Conservation (phyloP, 768 basidiomycete species). For the Pulveroboletus sp. region DNA sequence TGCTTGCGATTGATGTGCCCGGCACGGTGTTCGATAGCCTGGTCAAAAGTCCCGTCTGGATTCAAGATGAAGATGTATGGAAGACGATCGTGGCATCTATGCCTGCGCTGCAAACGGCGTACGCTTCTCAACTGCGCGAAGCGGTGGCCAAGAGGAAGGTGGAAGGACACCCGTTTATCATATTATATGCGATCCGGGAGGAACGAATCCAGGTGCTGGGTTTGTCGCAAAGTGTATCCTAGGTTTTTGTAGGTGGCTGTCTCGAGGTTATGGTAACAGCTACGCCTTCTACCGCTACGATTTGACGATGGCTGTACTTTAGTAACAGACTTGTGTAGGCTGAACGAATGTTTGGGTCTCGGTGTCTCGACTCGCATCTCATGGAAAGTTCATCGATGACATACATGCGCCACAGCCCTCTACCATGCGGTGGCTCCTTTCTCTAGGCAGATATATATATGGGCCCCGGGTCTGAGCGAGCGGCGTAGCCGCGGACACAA, state of each 20-base stretch:
- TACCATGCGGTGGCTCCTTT: no score
- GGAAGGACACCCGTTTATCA: slow-evolving; percentile 60
- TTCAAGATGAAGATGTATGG: slow-evolving; percentile 76
- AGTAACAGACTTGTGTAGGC: no score
- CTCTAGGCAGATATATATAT: no score
- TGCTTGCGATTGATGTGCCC: slow-evolving; percentile 71
- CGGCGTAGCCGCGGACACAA: no score
- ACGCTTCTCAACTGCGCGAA: slow-evolving; percentile 69
- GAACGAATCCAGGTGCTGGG: slow-evolving; percentile 64
- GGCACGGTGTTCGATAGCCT: slow-evolving; percentile 60
- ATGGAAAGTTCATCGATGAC: no score
- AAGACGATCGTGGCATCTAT: slow-evolving; percentile 54
- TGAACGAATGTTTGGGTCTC: no score
- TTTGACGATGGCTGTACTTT: no score
- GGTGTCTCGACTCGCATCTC: no score
- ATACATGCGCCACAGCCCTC: no score
- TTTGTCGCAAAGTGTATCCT: slow-evolving; percentile 24
- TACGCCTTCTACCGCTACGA: no score
- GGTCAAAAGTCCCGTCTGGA: slow-evolving; percentile 56
- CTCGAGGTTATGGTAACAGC: no score
- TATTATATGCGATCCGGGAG: slow-evolving; percentile 67
- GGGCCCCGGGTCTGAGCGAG: no score
- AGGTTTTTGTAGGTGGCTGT: background rate
- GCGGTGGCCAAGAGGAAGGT: slow-evolving; percentile 56
- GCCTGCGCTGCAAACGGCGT: slow-evolving; percentile 54